These are phyloP conservation scores for Naumovozyma castellii DNA, from an alignment of 805 yeast genomes.

Conservation along the genomic window DNA sequence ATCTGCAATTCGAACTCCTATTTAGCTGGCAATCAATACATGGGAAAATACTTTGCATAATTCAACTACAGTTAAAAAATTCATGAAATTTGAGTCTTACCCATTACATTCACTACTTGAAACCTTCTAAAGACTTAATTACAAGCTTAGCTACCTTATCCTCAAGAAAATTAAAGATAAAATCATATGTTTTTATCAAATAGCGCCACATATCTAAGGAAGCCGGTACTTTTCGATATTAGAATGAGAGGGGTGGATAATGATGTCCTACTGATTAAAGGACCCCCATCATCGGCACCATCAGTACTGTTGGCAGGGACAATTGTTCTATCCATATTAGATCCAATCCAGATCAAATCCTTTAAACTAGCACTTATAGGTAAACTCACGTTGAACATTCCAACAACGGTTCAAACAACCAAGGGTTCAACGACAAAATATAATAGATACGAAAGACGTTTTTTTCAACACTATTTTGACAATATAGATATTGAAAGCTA, in stretches of 20 bases:
- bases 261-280: slow-evolving; percentile 76
- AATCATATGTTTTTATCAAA: background rate
- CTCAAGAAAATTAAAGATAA: too few relatives aligned
- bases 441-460: slow-evolving; percentile 45
- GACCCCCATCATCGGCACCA: slow-evolving; percentile 66
- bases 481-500: slow-evolving; percentile 44
- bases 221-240: slow-evolving; percentile 38
- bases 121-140: too few relatives aligned
- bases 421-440: slow-evolving; percentile 40
- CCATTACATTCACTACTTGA: too few relatives aligned
- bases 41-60: too few relatives aligned
- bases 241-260: slow-evolving; percentile 60
- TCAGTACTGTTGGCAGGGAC: slow-evolving; percentile 70
- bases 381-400: slow-evolving; percentile 56
- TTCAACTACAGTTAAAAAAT: too few relatives aligned
- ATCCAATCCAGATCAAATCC: slow-evolving; percentile 60
- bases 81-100: too few relatives aligned
- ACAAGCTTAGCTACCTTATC: too few relatives aligned
- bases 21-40: too few relatives aligned
- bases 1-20: too few relatives aligned
- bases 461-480: slow-evolving; percentile 76
- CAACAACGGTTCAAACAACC: slow-evolving; percentile 31
- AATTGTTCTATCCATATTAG: slow-evolving; percentile 66
- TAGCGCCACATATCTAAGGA: slow-evolving; percentile 7
- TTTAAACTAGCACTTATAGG: slow-evolving; percentile 57